Conservation (phyloP, 1,284 basidiomycete genomes). For the Puccinia novopanici region DNA sequence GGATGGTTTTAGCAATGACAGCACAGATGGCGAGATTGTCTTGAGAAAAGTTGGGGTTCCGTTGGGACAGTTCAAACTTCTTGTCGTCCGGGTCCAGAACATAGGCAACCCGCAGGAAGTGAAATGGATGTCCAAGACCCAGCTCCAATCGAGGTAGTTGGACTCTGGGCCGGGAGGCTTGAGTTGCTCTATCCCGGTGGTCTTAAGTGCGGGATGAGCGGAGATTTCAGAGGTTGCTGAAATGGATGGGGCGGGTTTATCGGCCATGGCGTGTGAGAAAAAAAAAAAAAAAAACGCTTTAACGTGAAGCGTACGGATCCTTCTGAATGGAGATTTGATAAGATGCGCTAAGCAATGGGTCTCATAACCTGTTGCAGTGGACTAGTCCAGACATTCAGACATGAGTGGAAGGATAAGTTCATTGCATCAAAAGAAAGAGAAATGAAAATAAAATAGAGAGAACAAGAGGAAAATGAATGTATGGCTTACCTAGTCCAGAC, state of each 20-base stretch:
- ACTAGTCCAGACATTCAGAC: background rate
- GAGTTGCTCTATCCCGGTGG: background rate
- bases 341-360: conserved; percentile 6
- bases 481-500: background rate
- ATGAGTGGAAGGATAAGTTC: background rate
- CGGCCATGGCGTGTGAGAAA: background rate
- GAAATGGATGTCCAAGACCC: background rate
- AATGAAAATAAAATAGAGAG: background rate
- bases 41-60: no score
- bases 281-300: background rate
- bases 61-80: no score
- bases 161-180: background rate
- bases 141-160: conserved; percentile 20
- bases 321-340: background rate
- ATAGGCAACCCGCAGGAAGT: background rate
- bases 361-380: background rate
- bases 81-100: no score
- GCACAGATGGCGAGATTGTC: no score
- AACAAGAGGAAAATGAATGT: background rate
- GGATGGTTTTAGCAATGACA: background rate
- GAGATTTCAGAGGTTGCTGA: no score
- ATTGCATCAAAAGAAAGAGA: background rate
- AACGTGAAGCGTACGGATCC: background rate
- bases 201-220: background rate
- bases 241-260: no score